Evolutionary conservation across 176 grass and related monocot genomes (phyloP).

Genomic region (Zoysia pacifica): DNA sequence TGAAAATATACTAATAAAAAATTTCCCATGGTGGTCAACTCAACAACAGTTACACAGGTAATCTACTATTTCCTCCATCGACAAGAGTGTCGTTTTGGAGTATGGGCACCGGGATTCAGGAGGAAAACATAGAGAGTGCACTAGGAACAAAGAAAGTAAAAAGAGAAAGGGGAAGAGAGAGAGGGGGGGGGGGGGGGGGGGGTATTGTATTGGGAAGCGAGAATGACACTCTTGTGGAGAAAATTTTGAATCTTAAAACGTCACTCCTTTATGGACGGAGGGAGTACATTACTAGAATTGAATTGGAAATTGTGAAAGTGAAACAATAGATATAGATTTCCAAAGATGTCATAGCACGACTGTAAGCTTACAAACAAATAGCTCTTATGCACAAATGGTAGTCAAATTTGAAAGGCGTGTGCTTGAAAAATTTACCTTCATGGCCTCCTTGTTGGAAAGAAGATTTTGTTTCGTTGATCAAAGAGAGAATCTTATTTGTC

Average conservation of each 20-base stretch:
- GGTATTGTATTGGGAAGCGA: too few relatives aligned
- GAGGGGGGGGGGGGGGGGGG: too few relatives aligned
- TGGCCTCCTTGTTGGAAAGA: slow-evolving; percentile 53
- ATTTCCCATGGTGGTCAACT: neutral
- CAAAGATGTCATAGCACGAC: neutral
- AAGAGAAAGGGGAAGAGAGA: too few relatives aligned
- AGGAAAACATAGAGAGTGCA: too few relatives aligned
- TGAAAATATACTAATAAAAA: slow-evolving; percentile 6
- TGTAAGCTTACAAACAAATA: slow-evolving; percentile 14
- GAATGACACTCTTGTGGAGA: too few relatives aligned
- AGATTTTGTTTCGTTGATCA: slow-evolving; percentile 79
- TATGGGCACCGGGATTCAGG: too few relatives aligned
- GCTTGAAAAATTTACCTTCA: slow-evolving; percentile 55
- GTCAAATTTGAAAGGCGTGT: slow-evolving; percentile 2
- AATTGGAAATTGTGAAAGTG: neutral
- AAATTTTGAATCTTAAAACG: too few relatives aligned
- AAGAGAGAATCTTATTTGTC: slow-evolving; percentile 61
- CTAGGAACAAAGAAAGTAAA: too few relatives aligned
- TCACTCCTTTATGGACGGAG: too few relatives aligned
- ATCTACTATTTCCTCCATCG: neutral
- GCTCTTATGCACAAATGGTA: neutral
- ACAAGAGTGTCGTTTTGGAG: too few relatives aligned
- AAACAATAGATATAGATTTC: neutral
- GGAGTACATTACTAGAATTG: neutral
- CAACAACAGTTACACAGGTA: neutral